Evolutionary conservation across 2,329 filamentous ascomycete species (phyloP).

Genomic region (Dactylellina haptotyla): DNA sequence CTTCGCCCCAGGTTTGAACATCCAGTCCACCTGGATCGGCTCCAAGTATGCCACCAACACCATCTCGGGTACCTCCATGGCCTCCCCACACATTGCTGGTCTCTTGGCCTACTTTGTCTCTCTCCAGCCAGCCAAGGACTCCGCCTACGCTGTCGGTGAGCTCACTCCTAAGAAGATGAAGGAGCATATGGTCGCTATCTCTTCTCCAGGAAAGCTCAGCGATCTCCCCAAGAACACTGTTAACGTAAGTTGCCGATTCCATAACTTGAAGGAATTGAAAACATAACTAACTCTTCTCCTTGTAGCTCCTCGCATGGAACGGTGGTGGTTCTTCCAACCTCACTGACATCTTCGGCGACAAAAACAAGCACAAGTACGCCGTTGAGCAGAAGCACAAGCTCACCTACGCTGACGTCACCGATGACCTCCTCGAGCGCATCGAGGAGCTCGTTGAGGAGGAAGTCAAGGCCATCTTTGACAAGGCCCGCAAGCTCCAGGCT

Average conservation of each 20-base stretch:
- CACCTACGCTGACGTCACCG: slow-evolving; percentile 3
- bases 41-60: slow-evolving; percentile 96
- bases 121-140: slow-evolving; percentile 88
- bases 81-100: slow-evolving; percentile 94
- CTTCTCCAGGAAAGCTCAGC: slow-evolving; percentile 78
- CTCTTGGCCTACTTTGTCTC: slow-evolving; percentile 98
- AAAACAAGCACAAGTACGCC: slow-evolving; percentile 69
- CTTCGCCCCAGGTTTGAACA: slow-evolving; percentile 87
- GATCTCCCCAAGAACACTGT: slow-evolving; percentile 86
- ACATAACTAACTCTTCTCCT: slow-evolving; percentile 20
- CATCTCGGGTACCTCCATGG: slow-evolving; percentile 99
- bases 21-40: slow-evolving; percentile 97
- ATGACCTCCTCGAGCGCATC: slow-evolving; percentile 40
- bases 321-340: slow-evolving; percentile 95
- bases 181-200: slow-evolving; percentile 83
- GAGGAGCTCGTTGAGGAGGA: slow-evolving; percentile 51
- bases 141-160: slow-evolving; percentile 85
- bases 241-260: slow-evolving; percentile 70
- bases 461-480: slow-evolving; percentile 52
- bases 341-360: slow-evolving; percentile 78
- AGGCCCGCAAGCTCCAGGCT: slow-evolving; percentile 45
- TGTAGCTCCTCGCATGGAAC: slow-evolving; percentile 95
- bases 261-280: slow-evolving; percentile 57
- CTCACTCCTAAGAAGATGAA: slow-evolving; percentile 96
- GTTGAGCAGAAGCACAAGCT: slow-evolving; percentile 59